Base-by-base conservation (phyloP, 257 asterid genomes). In the Nicotiana undulata region DNA sequence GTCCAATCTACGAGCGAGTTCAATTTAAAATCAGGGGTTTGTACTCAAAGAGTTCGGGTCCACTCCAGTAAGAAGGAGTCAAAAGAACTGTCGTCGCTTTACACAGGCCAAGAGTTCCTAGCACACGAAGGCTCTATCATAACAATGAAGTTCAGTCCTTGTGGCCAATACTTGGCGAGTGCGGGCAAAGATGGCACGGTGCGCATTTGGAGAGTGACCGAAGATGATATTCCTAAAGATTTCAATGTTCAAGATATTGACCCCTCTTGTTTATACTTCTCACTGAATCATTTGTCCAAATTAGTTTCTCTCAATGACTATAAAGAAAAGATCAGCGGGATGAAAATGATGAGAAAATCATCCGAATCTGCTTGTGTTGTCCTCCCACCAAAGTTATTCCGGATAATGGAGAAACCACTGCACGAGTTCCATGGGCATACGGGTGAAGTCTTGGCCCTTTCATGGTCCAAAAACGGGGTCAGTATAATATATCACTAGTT, bases 381-480 rank as follows among this genome's bases (percentile, higher is more conserved):
- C 78, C 92, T 93, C 81, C 99, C 98, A 4, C 94, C 92, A 11
- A 95, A 93, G 89, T 90, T 79, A 46, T 93, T 95, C 86, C 87
- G 88, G 87, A 87, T 95, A 29, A 89, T 92, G 18, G 98, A 95
- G 89, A 89, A 89, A 81, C 99, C 98, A 20, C 82, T 95, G 76
- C 97, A 92, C 1, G 97, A 92, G 87, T 95, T 89, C 64, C 85
- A 80, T 81, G 99, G 97, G 37, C 99, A 95, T 46, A 20, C 52
- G 24, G 97, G 91, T 72, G 97, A 93, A 76, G 90, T 95, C 3
- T 88, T 95, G 86, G 93, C 97, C 74, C 94, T 95, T 56, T 85
- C 99, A 4, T 95, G 99, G 99, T 92, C 98, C 9, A 91, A 82
- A 74, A 89, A 88, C 66, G 98, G 94, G 97, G 98, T 95, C 61